These are phyloP conservation scores for Taphrina betulina DNA, from an alignment of 1,139 yeast species.

Conservation along the genomic window DNA sequence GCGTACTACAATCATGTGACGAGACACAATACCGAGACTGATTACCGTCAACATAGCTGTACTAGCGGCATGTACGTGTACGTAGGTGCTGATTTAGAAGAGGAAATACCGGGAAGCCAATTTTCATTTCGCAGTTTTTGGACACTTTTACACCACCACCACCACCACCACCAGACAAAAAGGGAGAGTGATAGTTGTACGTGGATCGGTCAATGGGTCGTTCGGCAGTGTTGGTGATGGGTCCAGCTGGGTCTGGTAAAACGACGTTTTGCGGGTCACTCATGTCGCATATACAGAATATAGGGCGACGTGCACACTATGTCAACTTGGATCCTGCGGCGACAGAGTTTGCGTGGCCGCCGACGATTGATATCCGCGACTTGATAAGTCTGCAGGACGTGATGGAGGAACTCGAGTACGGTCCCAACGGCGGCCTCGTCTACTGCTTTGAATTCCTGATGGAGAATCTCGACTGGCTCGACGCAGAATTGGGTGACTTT, in stretches of 20 bases:
- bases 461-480: constrained; percentile 92
- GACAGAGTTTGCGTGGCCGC: constrained; percentile 85
- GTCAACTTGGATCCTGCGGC: constrained; percentile 98
- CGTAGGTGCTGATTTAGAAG: too few species aligned
- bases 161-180: too few species aligned
- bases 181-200: too few species aligned
- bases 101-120: too few species aligned
- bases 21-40: too few species aligned
- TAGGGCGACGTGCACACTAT: constrained; percentile 90
- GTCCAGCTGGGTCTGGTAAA: constrained; percentile 98
- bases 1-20: too few species aligned
- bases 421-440: constrained; percentile 94
- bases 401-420: constrained; percentile 76
- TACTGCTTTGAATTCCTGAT: constrained; percentile 86
- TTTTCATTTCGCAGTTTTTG: too few species aligned
- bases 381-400: constrained; percentile 82
- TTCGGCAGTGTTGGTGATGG: constrained; percentile 91
- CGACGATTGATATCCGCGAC: constrained; percentile 88
- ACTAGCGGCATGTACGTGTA: too few species aligned
- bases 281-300: constrained; percentile 80
- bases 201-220: too few species aligned
- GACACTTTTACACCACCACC: too few species aligned
- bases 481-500: constrained; percentile 59
- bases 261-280: constrained; percentile 87
- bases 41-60: too few species aligned